Evolutionary conservation across 148 eudicot species (phyloP), one percentile per base, ranked within the genome.

Genomic region (Diospyros lotus): DNA sequence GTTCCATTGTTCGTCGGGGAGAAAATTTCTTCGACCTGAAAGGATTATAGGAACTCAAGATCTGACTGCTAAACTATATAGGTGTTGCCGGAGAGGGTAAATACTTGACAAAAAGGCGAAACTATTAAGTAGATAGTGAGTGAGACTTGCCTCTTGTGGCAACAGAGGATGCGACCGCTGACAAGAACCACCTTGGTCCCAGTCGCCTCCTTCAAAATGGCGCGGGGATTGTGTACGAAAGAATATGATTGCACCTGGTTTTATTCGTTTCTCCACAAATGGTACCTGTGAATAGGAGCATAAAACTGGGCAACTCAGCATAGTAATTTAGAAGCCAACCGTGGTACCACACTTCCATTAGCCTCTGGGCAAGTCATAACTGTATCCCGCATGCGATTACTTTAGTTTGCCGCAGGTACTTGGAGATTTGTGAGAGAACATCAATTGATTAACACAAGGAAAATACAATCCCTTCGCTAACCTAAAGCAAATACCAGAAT

Each of bases 121-220:
- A 0, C 28, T 28, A 28, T 28, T 28, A 28, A 28, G 28, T 28
- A 28, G 28, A 28, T 38, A 3, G n/a, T 48, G 60, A 38, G 60
- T 17, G 5, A 51, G 76, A 66, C 1, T 70, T 75, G 90, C 98
- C 86, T 89, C 87, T 53, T 77, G 71, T 3, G 84, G 75, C 55
- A 77, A 73, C 70, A 92, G 73, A 81, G 98, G 98, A 75, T 87
- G 84, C 58, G 73, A 44, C 61, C 94, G 92, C 58, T 79, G 86
- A 77, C 97, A 95, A 64, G 97, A 85, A 77, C 98, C 98, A 76
- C 97, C 97, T 78, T 92, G 87, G 80, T 95, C 73, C 97, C 98
- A 92, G 54, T 95, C 94, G 69, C 98, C 97, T 68, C 98, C 98
- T 88, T 95, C 97, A 86, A 95, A 95, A 80, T 95, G 97, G 72